These are phyloP conservation scores for Penicillium longicatenatum DNA, from an alignment of 495 filamentous ascomycete genomes.

Conservation along the genomic window DNA sequence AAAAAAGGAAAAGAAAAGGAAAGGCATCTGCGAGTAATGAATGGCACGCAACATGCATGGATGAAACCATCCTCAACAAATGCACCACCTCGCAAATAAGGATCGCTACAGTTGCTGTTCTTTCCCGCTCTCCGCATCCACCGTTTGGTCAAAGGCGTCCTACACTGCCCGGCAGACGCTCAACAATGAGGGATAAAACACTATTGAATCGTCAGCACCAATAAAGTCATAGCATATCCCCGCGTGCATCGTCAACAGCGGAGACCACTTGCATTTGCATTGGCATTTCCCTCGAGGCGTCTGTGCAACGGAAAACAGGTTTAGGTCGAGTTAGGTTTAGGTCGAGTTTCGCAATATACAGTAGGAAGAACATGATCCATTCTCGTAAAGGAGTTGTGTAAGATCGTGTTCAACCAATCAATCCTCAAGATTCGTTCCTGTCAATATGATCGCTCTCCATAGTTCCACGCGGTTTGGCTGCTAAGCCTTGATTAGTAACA, in stretches of 20 bases:
- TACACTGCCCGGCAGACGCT: background rate
- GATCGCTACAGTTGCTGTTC: background rate
- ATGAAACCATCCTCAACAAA: too few relatives aligned
- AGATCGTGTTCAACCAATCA: background rate
- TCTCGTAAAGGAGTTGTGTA: background rate
- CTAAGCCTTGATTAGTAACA: background rate
- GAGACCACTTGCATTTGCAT: conserved; percentile 5
- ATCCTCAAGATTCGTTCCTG: background rate
- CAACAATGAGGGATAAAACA: background rate
- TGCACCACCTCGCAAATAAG: too few relatives aligned
- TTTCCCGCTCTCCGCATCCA: background rate
- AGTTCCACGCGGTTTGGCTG: background rate
- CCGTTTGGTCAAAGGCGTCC: too few relatives aligned
- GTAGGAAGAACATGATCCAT: background rate
- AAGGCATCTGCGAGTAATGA: background rate
- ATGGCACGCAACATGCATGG: background rate
- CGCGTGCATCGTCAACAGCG: conserved; percentile 2
- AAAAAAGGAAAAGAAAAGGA: too few relatives aligned
- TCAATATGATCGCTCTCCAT: background rate
- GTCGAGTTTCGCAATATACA: background rate
- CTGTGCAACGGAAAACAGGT: conserved; percentile 8
- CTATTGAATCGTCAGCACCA: background rate
- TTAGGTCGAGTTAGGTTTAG: background rate
- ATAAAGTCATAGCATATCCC: background rate
- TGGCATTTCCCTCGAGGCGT: background rate